Evolutionary conservation across 1,284 basidiomycete genomes (phyloP), one percentile per base, ranked within the genome.

Genomic region (Cutaneotrichosporon sp.): DNA sequence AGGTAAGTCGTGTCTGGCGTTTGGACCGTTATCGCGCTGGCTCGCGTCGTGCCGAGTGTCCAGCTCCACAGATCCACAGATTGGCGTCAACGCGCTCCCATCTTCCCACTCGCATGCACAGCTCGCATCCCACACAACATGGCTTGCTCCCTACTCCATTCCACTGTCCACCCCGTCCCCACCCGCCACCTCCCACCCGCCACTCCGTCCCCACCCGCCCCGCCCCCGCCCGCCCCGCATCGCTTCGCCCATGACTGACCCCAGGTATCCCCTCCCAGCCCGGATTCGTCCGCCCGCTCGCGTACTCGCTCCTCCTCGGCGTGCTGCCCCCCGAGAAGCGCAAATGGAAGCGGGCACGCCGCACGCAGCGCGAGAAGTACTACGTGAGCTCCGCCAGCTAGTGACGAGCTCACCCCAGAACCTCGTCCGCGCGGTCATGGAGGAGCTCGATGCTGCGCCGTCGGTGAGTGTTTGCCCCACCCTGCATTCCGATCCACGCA

Each of bases 231-330:
- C n/a, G n/a, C n/a, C n/a, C n/a, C n/a, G n/a, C n/a, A n/a, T n/a
- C n/a, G n/a, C 16, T 16, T 18, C 8, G 16, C 18, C 18, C n/a
- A n/a, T n/a, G n/a, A 9, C 38, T 42, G 18, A 42, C 38, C 38
- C 7, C 27, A 50, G 79, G 79, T 36, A 79, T 81, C 25, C 79
- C 78, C 4, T 66, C 72, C 14, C 66, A 74, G 25, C 79, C 79
- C 0, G 66, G 65, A 4, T 77, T 79, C 56, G 67, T 80, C 4
- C 68, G 79, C 13, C 77, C 79, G 11, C 59, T 78, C 38, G 69
- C 75, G 0, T 81, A 77, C 55, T 69, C 73, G 9, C 54, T 80
- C 1, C 62, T 81, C 8, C 67, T 81, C 2, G 77, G 73, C 16
- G 60, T 67, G 0, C 56, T 78, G 2, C 72, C 75, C 0, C 33